Evolutionary conservation across 768 basidiomycete species (phyloP), one percentile per base, ranked within the genome.

Genomic region (Boletus rufocinnamomeus): DNA sequence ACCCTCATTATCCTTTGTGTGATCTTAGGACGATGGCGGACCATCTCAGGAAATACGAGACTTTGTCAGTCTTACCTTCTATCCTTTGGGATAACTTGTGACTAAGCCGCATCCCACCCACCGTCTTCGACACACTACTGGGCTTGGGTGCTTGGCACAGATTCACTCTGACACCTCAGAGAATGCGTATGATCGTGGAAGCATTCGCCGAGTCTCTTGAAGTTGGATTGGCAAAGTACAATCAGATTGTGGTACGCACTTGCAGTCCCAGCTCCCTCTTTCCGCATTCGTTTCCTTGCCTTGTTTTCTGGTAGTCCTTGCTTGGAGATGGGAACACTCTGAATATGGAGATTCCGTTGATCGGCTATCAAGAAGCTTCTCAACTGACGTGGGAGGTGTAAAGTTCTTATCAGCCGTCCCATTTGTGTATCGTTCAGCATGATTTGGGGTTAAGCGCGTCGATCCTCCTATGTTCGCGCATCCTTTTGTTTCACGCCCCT

Each of bases 141-240:
- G 14, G 1, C 21, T 44, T 50, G 47, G 19, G 49, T 35, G 27
- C 19, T n/a, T 43, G 16, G 9, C 38, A 54, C 68, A 91, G 90
- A 66, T 93, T 94, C 73, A 91, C 89, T 14, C 73, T 95, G 63
- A 94, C 91, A 9, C 91, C 93, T 17, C 93, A 93, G 72, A 76
- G 93, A 58, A 95, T 95, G 94, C 82, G 93, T 49, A 96, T 95
- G 85, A 97, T 98, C 69, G 94, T 95, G 27, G 93, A 97, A 71
- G 91, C 95, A 0, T 95, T 99, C 79, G 87, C 93, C 71, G 95
- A 98, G 48, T 86, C 91, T 2, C 82, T 99, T 28, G 95, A 97
- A 67, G 74, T 83, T 27, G 97, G 97, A 16, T 77, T 99, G 50
- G 78, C 88, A 63, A 89, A 95, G 74, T 80, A 82, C 27, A 83